phyloP scores from a whole-genome alignment of 2,329 filamentous ascomycete species.

The Aureobasidium zeae region DNA sequence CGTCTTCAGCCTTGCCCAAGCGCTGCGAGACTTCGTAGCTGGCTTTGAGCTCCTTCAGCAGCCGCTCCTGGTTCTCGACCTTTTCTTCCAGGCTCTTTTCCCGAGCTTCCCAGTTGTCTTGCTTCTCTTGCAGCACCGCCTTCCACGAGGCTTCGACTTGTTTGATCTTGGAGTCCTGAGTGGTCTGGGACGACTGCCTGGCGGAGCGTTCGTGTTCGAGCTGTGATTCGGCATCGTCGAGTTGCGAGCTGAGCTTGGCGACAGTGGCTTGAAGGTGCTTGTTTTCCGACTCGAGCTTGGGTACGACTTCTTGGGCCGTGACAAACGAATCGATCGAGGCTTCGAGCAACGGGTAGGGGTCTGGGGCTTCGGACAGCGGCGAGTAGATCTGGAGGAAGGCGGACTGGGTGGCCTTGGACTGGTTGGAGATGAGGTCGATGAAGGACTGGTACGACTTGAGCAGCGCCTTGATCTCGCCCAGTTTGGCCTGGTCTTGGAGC shows the following conservation, averaged over 20 bases:
- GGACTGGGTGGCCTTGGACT: constrained; percentile 88
- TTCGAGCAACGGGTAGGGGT: constrained; percentile 92
- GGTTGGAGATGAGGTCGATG: constrained; percentile 91
- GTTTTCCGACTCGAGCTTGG: constrained; percentile 82
- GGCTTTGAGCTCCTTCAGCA: constrained; percentile 90
- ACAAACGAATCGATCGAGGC: constrained; percentile 92
- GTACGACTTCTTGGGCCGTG: constrained; percentile 82
- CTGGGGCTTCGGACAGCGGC: constrained; percentile 85
- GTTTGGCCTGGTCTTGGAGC: constrained; percentile 76
- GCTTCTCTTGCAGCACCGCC: constrained; percentile 83
- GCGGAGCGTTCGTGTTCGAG: constrained; percentile 68
- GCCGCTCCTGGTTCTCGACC: constrained; percentile 81
- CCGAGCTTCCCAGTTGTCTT: constrained; percentile 91
- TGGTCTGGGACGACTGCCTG: constrained; percentile 66
- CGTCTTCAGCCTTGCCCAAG: constrained; percentile 61
- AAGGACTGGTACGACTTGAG: constrained; percentile 90
- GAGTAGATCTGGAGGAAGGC: constrained; percentile 91
- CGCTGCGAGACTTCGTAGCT: constrained; percentile 95
- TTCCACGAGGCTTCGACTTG: constrained; percentile 86
- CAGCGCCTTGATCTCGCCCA: constrained; percentile 79
- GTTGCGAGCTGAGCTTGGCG: constrained; percentile 62
- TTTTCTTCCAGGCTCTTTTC: constrained; percentile 89
- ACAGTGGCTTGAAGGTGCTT: constrained; percentile 74
- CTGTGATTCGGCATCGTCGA: constrained; percentile 73
- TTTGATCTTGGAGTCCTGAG: constrained; percentile 69